Evolutionary conservation across 768 basidiomycete species (phyloP).

Genomic region (Suillus ampliporus): DNA sequence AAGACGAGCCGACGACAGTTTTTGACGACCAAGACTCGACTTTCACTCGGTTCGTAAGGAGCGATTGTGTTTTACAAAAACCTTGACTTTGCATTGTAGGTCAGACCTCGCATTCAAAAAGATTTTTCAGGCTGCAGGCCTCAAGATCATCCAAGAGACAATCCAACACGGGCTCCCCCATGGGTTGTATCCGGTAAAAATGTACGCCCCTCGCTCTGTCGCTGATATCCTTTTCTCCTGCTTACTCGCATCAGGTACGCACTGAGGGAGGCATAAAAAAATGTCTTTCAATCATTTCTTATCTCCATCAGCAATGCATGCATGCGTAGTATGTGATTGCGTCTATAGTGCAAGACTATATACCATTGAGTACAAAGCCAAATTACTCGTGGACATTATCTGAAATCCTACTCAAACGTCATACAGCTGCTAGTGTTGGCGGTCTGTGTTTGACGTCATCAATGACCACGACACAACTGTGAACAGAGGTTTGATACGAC

Average conservation of each 20-base stretch:
- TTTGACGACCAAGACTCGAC: conserved; percentile 92
- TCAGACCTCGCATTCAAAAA: conserved; percentile 84
- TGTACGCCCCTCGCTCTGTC: conserved; percentile 53
- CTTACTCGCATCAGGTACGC: conserved; percentile 28
- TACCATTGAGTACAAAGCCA: background rate
- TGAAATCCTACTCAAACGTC: background rate
- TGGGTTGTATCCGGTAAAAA: conserved; percentile 85
- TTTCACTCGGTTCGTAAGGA: conserved; percentile 71
- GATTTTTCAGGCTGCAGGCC: conserved; percentile 74
- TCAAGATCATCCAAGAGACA: conserved; percentile 73
- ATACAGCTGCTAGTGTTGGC: background rate
- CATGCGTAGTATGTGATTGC: background rate
- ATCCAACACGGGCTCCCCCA: conserved; percentile 84
- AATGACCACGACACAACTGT: background rate
- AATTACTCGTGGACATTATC: background rate
- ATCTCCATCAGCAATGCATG: background rate
- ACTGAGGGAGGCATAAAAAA: conserved; percentile 13
- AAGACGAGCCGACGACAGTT: conserved; percentile 55
- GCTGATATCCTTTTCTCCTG: conserved; percentile 15
- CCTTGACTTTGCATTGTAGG: conserved; percentile 45
- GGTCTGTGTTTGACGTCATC: background rate
- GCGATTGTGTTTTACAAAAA: background rate
- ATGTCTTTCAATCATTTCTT: background rate
- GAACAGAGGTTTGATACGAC: background rate
- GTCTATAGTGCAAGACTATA: background rate